phyloP scores from a whole-genome alignment of 768 basidiomycete species.

The Dacryopinax primogenitus region DNA sequence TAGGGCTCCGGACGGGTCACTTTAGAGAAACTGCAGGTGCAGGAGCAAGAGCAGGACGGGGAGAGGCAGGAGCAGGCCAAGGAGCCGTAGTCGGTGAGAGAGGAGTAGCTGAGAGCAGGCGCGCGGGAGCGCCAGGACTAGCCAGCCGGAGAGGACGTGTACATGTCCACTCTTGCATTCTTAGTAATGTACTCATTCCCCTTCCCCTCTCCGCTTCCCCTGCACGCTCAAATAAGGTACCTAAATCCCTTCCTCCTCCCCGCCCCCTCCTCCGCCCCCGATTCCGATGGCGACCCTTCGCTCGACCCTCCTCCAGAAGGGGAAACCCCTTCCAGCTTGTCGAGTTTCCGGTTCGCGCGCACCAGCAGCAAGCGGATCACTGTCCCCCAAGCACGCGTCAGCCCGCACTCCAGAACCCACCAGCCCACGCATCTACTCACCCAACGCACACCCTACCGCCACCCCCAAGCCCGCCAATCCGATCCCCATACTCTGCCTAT shows the following conservation, averaged over 20 bases:
- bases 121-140: too few species aligned
- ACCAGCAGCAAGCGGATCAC: constrained; percentile 39
- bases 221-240: constrained; percentile 36
- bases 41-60: not conserved
- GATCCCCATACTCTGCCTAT: constrained; percentile 8
- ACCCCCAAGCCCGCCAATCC: not conserved
- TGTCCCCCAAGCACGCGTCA: constrained; percentile 13
- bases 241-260: constrained; percentile 45
- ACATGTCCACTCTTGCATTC: not conserved
- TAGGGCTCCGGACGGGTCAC: not conserved
- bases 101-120: too few species aligned
- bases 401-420: not conserved
- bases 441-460: constrained; percentile 25
- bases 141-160: too few species aligned
- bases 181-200: not conserved
- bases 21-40: not conserved
- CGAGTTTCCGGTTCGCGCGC: constrained; percentile 39
- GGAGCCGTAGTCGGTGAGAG: too few species aligned
- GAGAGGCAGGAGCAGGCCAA: not conserved
- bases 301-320: not conserved
- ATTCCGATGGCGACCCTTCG: not conserved
- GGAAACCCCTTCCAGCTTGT: constrained; percentile 32
- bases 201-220: not conserved
- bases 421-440: constrained; percentile 20
- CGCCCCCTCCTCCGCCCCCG: constrained; percentile 33